Evolutionary conservation across 129 eudicot species (phyloP), one percentile per base, ranked within the genome.

Genomic region (Escallonia rubra): DNA sequence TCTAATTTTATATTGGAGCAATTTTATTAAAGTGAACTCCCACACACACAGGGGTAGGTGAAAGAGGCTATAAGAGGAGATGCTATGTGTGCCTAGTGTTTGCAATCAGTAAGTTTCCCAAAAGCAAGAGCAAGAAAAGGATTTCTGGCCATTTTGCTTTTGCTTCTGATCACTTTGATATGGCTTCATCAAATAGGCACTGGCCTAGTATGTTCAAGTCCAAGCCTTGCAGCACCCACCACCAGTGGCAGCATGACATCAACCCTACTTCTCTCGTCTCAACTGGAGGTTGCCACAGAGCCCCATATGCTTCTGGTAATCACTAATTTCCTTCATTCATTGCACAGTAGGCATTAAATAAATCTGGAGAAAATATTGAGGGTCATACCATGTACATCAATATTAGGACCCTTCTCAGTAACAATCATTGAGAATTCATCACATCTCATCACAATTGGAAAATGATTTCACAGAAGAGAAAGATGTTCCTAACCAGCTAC

Each of bases 181-280:
- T 89, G 96, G 84, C 83, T 65, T 93, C 98, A 58, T 93, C 96
- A 61, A 93, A 93, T 77, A 82, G 90, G 64, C 95, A 93, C 88
- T 93, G 99, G 99, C 99, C 99, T 54, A 93, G 96, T 63, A 82
- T 93, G 96, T 93, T 93, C 83, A 93, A 87, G 69, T 89, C 99
- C 63, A 89, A 89, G 61, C 88, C 97, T 72, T 74, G 70, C 68
- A 71, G 61, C 80, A 61, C 76, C 59, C 65, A 81, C 54, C 89
- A 72, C 56, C 81, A 81, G 61, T 78, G 85, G 79, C 91, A 74
- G 57, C 81, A 90, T 68, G 87, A 83, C 75, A 58, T 78, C 50
- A 79, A 73, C 80, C 60, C 85, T 23, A 23, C 34, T 38, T 55
- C 83, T 64, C 73, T 63, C 67, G 13, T 79, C 72, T 70, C 90